Percentiles rank a stretch among this genome's conserved stretches.
These are phyloP conservation scores for Thermomucor indicae-seudaticae DNA, from an alignment of 371 early-diverging fungal species.

Conservation along the genomic window DNA sequence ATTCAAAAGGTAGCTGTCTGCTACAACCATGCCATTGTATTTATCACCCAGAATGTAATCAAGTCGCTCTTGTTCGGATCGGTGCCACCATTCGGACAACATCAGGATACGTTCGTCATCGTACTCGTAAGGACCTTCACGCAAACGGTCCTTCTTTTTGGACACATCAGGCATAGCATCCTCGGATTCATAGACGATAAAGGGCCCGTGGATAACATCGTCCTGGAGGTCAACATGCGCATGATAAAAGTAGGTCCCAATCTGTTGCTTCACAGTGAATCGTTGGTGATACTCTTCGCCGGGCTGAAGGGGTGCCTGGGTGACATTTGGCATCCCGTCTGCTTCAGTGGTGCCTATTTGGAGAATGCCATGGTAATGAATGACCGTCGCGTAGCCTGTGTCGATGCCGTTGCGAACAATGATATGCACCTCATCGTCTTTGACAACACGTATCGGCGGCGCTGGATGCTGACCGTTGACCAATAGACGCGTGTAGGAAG, in stretches of 20 bases:
- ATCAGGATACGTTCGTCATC: constrained; percentile 40
- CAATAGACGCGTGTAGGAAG: constrained; percentile 4
- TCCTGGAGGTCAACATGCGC: constrained; percentile 40
- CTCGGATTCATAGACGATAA: constrained; percentile 40
- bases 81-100: constrained; percentile 46
- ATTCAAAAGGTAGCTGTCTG: constrained; percentile 41
- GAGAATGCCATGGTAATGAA: constrained; percentile 44
- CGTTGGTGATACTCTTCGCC: constrained; percentile 22
- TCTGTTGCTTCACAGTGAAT: constrained; percentile 28
- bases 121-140: constrained; percentile 33
- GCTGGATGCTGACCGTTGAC: constrained; percentile 43
- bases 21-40: constrained; percentile 22
- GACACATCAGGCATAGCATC: constrained; percentile 16
- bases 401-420: constrained; percentile 21
- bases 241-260: constrained; percentile 47
- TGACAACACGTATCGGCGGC: constrained; percentile 30
- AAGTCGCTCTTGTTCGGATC: constrained; percentile 10
- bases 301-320: constrained; percentile 32
- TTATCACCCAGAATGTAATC: constrained; percentile 16
- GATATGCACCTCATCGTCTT: constrained; percentile 27
- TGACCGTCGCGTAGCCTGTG: constrained; percentile 4
- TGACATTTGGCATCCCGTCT: constrained; percentile 43
- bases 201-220: constrained; percentile 30
- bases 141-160: neutral
- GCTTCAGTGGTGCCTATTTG: constrained; percentile 30